Evolutionary conservation across 805 yeast species (phyloP), one percentile per base, ranked within the genome.

Genomic region (Starmerella kuoi): DNA sequence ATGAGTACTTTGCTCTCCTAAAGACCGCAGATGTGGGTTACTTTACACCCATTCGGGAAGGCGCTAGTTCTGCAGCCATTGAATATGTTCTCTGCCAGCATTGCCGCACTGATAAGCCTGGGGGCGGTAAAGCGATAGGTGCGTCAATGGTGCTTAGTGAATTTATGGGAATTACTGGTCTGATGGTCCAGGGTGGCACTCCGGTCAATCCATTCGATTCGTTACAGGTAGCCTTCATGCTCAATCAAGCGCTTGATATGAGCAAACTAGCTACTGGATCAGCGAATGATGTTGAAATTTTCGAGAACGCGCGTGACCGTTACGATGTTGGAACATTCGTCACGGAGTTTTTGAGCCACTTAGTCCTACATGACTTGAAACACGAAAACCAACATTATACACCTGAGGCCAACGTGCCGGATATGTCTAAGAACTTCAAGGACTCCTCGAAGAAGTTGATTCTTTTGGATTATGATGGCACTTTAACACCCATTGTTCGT

Each of bases 181-280:
- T 55, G n/a, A 48, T 66, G 18, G 37, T 37, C 11, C 45, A 51
- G 9, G 68, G 63, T 21, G 66, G 67, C n/a, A 69, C 83, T 38
- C 73, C 80, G 49, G 91, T 91, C 27, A 91, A 91, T 54, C 99
- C 99, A 6, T 91, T 96, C 95, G 97, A 91, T 63, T 71, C 93
- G 0, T 88, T 84, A 21, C 94, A 94, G 2, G 88, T 88, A 28
- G 88, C 98, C 1, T 80, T 76, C 54, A 72, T 86, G 5, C 80
- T 93, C 42, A 68, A 86, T 58, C 75, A 73, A 38, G 72, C 86
- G 38, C 68, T 91, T 18, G 18, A 4, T 20, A 32, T 17, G 21
- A 52, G 60, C 19, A 70, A 63, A 7, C 67, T 68, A 11, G 74
- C 72, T 48, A 14, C 45, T 11, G 26, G 37, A 2, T 39, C 47